Percentiles rank a stretch among this genome's conserved stretches.
Evolutionary conservation across 345 rosid genomes (phyloP).

Genomic region (Chamaenerion angustifolium): DNA sequence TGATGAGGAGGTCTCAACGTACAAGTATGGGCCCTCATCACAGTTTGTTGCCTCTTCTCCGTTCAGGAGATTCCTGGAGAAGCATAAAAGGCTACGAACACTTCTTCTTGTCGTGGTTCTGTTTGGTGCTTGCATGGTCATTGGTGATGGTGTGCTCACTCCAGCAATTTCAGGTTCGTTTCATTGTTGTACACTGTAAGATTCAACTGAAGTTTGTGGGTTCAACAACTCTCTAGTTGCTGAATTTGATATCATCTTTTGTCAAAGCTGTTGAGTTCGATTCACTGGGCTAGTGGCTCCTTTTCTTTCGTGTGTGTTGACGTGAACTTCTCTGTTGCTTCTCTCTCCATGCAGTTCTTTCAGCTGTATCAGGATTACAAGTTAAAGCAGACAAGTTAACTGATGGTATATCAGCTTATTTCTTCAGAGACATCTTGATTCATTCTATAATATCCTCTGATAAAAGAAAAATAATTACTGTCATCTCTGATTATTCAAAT

Average conservation of each 20-base stretch:
- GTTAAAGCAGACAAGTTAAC: slow-evolving; percentile 34
- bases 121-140: slow-evolving; percentile 79
- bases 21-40: slow-evolving; percentile 47
- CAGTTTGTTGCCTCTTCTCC: slow-evolving; percentile 29
- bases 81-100: slow-evolving; percentile 57
- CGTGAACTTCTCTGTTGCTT: not conserved
- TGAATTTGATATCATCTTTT: not conserved
- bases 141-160: slow-evolving; percentile 85
- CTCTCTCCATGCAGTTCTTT: slow-evolving; percentile 52
- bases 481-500: slow-evolving; percentile 3
- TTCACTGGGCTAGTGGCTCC: too few relatives aligned
- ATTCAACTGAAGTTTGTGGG: not conserved
- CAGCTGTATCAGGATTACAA: slow-evolving; percentile 68
- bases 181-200: not conserved
- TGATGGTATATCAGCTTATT: slow-evolving; percentile 28
- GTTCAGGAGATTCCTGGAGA: slow-evolving; percentile 56
- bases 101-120: slow-evolving; percentile 63
- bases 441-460: too few relatives aligned
- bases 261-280: too few relatives aligned
- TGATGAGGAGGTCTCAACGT: slow-evolving; percentile 84
- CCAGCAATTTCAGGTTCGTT: slow-evolving; percentile 74
- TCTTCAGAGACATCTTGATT: not conserved
- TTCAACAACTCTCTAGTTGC: not conserved
- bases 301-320: too few relatives aligned
- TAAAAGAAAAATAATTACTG: too few relatives aligned